Base-by-base conservation (phyloP, 495 filamentous ascomycete species). In the Cercophora scortea region DNA sequence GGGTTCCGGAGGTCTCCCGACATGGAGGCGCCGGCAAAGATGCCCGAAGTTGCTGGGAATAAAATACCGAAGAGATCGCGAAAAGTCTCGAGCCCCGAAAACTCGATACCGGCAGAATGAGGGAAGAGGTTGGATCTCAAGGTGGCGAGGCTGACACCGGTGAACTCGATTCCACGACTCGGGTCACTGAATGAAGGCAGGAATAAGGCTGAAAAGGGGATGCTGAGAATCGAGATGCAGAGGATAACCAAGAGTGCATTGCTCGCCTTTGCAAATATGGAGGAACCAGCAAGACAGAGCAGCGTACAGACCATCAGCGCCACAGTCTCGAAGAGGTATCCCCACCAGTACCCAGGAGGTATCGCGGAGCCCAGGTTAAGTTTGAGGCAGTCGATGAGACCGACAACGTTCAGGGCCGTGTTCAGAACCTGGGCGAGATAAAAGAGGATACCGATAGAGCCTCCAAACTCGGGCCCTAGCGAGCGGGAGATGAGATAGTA, bases 401-500 rank as follows among this genome's bases (percentile, higher is more conserved):
- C 89, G 32, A 93, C 88, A 11, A 90, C 84, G 61, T 95, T 95
- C 78, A 95, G 85, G 13, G 86, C 87, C 3, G 89, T 92, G 64
- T 93, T 94, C 63, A 95, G 79, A 1, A 88, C 85, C 55, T 85
- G 84, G 13, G 89, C 88, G 13, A 94, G 70, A 62, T 92, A 95
- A 64, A 94, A 92, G 8, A 95, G 83, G n/a, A 94, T 69, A 3
- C 89, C 89, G 47, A 95, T 95, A 5, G 86, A 88, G n/a, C 89
- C 89, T 33, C 89, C 89, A 62, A 95, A 95, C 57, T 95, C 89
- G 11, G 89, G 89, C 5, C 89, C 89, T 16, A 95, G 69, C 34
- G 87, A 90, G 48, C 89, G 81, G 12, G 89, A 94, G 47, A 95
- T 95, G 49, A 95, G 69, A 56, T 92, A 95, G 62, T 95, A 95